These are phyloP conservation scores for Candida wancherniae DNA, from an alignment of 805 yeast genomes.

Conservation along the genomic window DNA sequence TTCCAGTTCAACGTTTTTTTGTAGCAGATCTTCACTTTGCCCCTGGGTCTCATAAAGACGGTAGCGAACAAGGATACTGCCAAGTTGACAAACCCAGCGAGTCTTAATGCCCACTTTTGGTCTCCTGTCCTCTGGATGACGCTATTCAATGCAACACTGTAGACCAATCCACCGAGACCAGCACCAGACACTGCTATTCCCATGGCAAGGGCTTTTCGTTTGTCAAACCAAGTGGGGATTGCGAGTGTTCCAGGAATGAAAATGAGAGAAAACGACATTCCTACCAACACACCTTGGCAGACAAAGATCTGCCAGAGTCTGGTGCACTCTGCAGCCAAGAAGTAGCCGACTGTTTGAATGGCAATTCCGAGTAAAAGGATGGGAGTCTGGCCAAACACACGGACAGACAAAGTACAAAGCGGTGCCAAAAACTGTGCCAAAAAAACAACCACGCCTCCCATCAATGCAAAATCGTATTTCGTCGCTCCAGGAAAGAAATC, in stretches of 20 bases:
- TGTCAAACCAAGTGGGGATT: slow-evolving; percentile 68
- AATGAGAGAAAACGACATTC: slow-evolving; percentile 50
- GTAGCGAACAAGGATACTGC: slow-evolving; percentile 33
- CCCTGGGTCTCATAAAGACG: slow-evolving; percentile 43
- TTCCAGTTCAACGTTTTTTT: slow-evolving; percentile 19
- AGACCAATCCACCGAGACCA: slow-evolving; percentile 48
- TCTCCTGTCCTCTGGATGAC: slow-evolving; percentile 38
- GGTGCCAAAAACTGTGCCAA: slow-evolving; percentile 63
- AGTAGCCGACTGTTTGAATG: slow-evolving; percentile 48
- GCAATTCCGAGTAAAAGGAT: slow-evolving; percentile 47
- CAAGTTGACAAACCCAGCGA: slow-evolving; percentile 31
- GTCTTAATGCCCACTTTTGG: slow-evolving; percentile 42
- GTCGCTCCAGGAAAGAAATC: slow-evolving; percentile 48
- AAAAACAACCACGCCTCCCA: slow-evolving; percentile 63
- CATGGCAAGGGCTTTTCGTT: slow-evolving; percentile 52
- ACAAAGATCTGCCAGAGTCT: slow-evolving; percentile 61
- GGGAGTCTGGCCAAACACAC: slow-evolving; percentile 46
- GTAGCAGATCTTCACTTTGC: slow-evolving; percentile 23
- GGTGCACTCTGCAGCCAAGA: slow-evolving; percentile 57
- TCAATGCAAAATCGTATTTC: slow-evolving; percentile 55
- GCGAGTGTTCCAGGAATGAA: slow-evolving; percentile 57
- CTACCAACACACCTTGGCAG: slow-evolving; percentile 64
- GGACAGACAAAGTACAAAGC: slow-evolving; percentile 30
- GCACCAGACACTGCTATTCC: slow-evolving; percentile 49
- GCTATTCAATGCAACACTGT: slow-evolving; percentile 38